Base-by-base conservation (phyloP, 805 yeast genomes). In the Ogataea corticis region DNA sequence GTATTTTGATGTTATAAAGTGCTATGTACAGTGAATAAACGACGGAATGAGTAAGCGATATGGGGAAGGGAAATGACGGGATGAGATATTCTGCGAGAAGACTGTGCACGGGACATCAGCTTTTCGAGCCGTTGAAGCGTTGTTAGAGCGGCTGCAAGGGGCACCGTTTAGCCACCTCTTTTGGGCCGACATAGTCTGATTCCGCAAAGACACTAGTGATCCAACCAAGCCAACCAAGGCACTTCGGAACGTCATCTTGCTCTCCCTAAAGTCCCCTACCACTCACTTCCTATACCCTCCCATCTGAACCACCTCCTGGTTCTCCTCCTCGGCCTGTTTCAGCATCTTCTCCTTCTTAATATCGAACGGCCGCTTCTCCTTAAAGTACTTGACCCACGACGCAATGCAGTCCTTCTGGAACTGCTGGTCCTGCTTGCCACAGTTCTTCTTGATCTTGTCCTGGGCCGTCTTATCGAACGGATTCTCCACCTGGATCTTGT, bases 321-420 rank as follows among this genome's bases (percentile, higher is more conserved):
- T 88, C 51, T 82, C 81, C 15, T 77, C 81, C 59, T 85, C 88
- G 56, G 88, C 80, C 61, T 85, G 82, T 44, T 75, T 76, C 57
- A 88, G 65, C 65, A 86, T 83, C 53, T 76, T 72, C 52, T 80
- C 85, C 65, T 85, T 82, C 56, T 80, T 79, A 50, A 80, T 69
- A 55, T 89, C 96, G 48, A 81, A 83, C 32, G 82, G 85, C 56
- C 97, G 79, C 65, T 90, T 91, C 65, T 89, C 92, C 62, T 90
- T 92, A 72, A 92, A 91, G 64, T 91, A 90, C 49, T 84, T 75
- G 50, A 80, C 89, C 98, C 98, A 91, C 43, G 90, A 80, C 12
- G 82, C 80, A 9, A 87, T 89, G 66, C 98, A 91, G 54, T 82
- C 80, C n/a, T 72, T 63, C 48, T 85, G 80, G 54, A 87, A 89